Base-by-base conservation (phyloP, 2,329 filamentous ascomycete genomes). In the Cladosporium sp. region DNA sequence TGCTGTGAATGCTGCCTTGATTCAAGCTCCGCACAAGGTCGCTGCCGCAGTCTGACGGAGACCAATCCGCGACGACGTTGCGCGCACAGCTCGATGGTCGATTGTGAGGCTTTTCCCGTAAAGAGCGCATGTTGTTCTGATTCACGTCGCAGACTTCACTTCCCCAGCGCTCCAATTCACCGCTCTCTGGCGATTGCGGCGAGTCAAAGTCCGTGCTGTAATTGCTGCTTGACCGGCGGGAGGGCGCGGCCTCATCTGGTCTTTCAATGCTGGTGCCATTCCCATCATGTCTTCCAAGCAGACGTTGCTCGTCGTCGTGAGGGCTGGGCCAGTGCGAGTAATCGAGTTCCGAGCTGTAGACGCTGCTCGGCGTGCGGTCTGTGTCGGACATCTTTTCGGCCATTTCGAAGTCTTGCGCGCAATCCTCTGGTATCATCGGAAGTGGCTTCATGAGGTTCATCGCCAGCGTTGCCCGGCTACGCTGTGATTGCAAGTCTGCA, bases 201-300 rank as follows among this genome's bases (percentile, higher is more conserved):
- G 48, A 50, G 13, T 43, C 48, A 13, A 43, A 50, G n/a, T 50
- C 48, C 14, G 16, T 37, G n/a, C 32, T 43, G 40, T 37, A 43
- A 9, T 13, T n/a, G 38, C 40, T 50, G 33, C 40, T 50, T 19
- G 40, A 18, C 32, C 14, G 48, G 4, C 48, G 40, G 11, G 16
- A 13, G 16, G n/a, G n/a, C 4, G 35, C 35, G 16, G 4, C 10
- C 16, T 38, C 35, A 2, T 8, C 35, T 14, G n/a, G n/a, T 13
- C n/a, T 38, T 14, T 38, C 13, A 4, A 14, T 14, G 8, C 22
- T 28, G 22, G 4, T 28, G 22, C 8, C 13, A 14, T 38, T 3
- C n/a, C 16, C n/a, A 14, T 14, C 4, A 14, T 38, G 8, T 9
- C 8, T n/a, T 8, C n/a, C n/a, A n/a, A 14, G 35, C 35, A 38